Conservation (phyloP, 108 stramenopile species). For the Nitzschia sp. region DNA sequence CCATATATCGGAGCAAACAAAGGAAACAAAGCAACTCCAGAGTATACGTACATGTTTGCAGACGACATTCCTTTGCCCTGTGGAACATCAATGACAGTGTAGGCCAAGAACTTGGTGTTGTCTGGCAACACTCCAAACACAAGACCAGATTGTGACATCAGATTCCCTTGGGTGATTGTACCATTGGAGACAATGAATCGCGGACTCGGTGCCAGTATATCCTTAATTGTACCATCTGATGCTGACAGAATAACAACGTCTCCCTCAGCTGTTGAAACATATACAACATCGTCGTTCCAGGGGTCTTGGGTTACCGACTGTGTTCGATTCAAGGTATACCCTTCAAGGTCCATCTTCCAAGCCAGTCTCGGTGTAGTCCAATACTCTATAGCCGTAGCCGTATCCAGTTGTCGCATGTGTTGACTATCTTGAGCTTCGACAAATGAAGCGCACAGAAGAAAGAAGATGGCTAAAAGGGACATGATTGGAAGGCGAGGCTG, state of each 20-base stretch:
- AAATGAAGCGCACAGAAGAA: neutral
- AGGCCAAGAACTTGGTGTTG: constrained; percentile 20
- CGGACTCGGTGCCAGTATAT: constrained; percentile 7
- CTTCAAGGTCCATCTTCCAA: constrained; percentile 21
- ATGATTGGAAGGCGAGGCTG: neutral
- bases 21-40: neutral
- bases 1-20: neutral
- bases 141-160: constrained; percentile 20
- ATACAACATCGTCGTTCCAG: constrained; percentile 22
- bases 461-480: neutral
- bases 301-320: constrained; percentile 20
- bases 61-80: neutral
- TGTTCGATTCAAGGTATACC: neutral
- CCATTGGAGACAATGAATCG: constrained; percentile 11
- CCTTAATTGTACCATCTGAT: constrained; percentile 6
- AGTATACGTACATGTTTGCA: neutral
- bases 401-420: no score
- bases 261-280: constrained; percentile 15
- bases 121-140: constrained; percentile 15
- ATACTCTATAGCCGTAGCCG: constrained; percentile 5
- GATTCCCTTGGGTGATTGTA: neutral
- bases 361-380: constrained; percentile 6
- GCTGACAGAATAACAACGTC: constrained; percentile 17
- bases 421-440: no score
- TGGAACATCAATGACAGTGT: constrained; percentile 26